Percentiles rank a stretch among this genome's conserved stretches.
Conservation (phyloP, 768 basidiomycete genomes). For the Scleroderma bovista region DNA sequence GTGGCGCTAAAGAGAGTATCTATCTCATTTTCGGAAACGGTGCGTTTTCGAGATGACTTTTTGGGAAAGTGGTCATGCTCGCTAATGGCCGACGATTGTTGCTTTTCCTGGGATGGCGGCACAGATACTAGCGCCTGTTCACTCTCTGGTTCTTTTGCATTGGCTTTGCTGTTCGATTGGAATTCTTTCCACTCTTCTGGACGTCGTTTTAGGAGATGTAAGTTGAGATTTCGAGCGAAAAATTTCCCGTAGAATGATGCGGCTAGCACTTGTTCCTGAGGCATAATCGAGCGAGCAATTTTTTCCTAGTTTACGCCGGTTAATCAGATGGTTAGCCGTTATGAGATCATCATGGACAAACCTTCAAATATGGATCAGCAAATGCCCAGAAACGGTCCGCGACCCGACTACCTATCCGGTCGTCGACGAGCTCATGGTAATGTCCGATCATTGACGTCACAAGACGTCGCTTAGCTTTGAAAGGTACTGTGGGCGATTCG, state of each 20-base stretch:
- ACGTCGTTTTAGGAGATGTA: conserved; percentile 70
- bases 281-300: conserved; percentile 75
- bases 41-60: conserved; percentile 44
- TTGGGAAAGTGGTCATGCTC: conserved; percentile 5
- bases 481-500: conserved; percentile 58
- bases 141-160: conserved; percentile 13
- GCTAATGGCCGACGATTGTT: conserved; percentile 7
- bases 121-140: not conserved
- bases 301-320: conserved; percentile 59
- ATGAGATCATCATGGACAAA: conserved; percentile 23
- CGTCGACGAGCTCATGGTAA: conserved; percentile 78
- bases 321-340: conserved; percentile 4
- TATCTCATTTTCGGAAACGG: conserved; percentile 56
- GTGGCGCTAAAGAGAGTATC: conserved; percentile 61
- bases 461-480: conserved; percentile 63
- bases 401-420: conserved; percentile 85
- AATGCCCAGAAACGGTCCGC: conserved; percentile 88
- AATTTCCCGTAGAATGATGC: conserved; percentile 84
- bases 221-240: conserved; percentile 72
- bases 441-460: conserved; percentile 72
- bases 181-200: conserved; percentile 81
- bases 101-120: conserved; percentile 7
- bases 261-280: conserved; percentile 65
- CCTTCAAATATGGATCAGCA: conserved; percentile 91
- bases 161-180: conserved; percentile 44